These are phyloP conservation scores for Trebouxia sp. DNA, from an alignment of 139 green algal genomes.

Conservation along the genomic window DNA sequence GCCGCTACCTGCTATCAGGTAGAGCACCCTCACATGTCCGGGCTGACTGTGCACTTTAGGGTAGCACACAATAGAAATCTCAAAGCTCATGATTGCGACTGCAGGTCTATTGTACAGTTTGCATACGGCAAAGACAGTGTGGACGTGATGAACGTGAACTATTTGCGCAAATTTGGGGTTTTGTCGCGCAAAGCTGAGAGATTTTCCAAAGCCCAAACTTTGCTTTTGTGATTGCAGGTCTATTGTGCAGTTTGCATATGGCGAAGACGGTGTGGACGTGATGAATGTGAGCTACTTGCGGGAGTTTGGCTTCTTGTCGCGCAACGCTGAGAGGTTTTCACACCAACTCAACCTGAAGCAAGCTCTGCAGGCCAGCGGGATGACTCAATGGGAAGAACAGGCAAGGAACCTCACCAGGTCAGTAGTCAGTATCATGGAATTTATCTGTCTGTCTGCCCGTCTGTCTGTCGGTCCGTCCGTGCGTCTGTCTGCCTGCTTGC, in stretches of 20 bases:
- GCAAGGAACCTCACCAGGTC: background rate
- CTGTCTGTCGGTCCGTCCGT: background rate
- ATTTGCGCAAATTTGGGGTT: constrained; percentile 85
- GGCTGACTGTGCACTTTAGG: no score
- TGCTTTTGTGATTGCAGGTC: constrained; percentile 23
- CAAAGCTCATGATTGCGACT: background rate
- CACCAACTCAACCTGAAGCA: constrained; percentile 42
- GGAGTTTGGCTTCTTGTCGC: constrained; percentile 83
- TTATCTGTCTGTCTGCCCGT: background rate
- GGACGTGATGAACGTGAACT: constrained; percentile 70
- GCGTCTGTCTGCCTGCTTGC: no score
- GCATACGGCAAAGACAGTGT: constrained; percentile 94
- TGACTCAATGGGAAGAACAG: background rate
- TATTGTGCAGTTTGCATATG: constrained; percentile 90
- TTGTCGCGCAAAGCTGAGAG: constrained; percentile 54
- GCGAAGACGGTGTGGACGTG: constrained; percentile 93
- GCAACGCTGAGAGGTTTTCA: constrained; percentile 66
- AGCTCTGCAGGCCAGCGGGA: background rate
- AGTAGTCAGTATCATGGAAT: background rate
- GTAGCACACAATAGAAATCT: no score
- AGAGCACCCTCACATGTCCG: no score
- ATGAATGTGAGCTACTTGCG: constrained; percentile 63
- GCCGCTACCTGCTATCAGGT: no score
- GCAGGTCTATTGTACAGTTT: constrained; percentile 75
- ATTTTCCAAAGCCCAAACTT: background rate